Evolutionary conservation across 1,284 basidiomycete genomes (phyloP).

Genomic region (Rhodotorula sp.): DNA sequence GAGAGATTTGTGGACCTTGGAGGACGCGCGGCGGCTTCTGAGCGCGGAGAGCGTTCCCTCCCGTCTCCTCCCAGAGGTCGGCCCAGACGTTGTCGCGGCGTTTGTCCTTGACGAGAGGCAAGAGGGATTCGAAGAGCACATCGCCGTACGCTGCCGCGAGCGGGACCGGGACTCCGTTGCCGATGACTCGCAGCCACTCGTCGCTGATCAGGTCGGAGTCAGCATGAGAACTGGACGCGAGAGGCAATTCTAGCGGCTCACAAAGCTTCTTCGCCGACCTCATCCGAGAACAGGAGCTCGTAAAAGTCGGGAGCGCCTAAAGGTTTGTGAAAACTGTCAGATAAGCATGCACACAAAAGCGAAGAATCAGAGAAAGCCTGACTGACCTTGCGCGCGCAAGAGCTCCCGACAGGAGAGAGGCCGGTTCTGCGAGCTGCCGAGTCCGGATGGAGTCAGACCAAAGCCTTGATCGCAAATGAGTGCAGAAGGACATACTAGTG

Average conservation of each 20-base stretch:
- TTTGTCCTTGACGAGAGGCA: background rate
- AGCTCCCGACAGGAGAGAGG: slow-evolving; percentile 6
- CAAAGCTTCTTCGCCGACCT: background rate
- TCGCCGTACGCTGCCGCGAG: slow-evolving; percentile 15
- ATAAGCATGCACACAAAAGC: background rate
- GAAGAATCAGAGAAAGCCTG: background rate
- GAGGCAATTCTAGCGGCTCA: background rate
- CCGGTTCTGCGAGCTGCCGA: background rate
- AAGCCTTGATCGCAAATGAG: background rate
- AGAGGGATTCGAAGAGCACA: slow-evolving; percentile 2
- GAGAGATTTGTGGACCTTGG: background rate
- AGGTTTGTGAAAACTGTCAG: background rate
- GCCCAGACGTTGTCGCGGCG: background rate
- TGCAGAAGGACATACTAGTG: background rate
- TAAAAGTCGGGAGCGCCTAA: slow-evolving; percentile 1
- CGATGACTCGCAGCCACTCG: slow-evolving; percentile 6
- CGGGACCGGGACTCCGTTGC: slow-evolving; percentile 23
- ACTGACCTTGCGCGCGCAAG: slow-evolving; percentile 4
- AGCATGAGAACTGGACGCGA: background rate
- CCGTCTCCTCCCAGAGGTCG: background rate
- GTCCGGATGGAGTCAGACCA: background rate
- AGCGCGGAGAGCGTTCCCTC: background rate
- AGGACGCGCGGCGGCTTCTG: background rate
- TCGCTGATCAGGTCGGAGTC: background rate
- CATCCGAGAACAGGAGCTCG: background rate